These are phyloP conservation scores for Staphylotrichum longicolle DNA, from an alignment of 495 filamentous ascomycete genomes.

Conservation along the genomic window DNA sequence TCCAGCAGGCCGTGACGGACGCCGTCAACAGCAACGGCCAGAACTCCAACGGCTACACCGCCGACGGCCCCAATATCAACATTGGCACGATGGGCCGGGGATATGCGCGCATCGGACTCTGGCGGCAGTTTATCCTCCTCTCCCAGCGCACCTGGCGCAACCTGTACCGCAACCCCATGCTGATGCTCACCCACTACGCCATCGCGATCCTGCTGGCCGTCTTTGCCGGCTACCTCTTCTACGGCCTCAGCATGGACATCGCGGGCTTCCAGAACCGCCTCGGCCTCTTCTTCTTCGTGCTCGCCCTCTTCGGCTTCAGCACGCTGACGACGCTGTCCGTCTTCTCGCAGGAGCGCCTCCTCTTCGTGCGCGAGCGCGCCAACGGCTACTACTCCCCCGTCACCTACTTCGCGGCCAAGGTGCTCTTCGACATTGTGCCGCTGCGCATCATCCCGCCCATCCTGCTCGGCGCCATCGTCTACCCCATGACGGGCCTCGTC, in stretches of 20 bases:
- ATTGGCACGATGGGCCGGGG: conserved; percentile 63
- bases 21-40: conserved; percentile 66
- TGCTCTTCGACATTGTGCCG: conserved; percentile 92
- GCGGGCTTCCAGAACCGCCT: conserved; percentile 97
- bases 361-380: conserved; percentile 91
- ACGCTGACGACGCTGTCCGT: conserved; percentile 91
- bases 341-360: conserved; percentile 85
- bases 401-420: conserved; percentile 94
- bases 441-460: conserved; percentile 91
- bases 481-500: conserved; percentile 95
- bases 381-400: conserved; percentile 98
- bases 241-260: conserved; percentile 92
- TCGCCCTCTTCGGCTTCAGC: conserved; percentile 94
- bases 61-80: conserved; percentile 44
- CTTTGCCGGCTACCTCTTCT: conserved; percentile 93
- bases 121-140: conserved; percentile 82
- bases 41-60: conserved; percentile 56
- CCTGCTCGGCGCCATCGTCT: conserved; percentile 94
- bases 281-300: conserved; percentile 97
- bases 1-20: conserved; percentile 59
- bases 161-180: conserved; percentile 93
- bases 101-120: conserved; percentile 75
- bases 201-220: conserved; percentile 94
- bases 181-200: conserved; percentile 99
- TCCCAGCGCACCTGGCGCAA: conserved; percentile 94